These are phyloP conservation scores for Apiospora saccharicola DNA, from an alignment of 2,329 filamentous ascomycete species.

Conservation along the genomic window DNA sequence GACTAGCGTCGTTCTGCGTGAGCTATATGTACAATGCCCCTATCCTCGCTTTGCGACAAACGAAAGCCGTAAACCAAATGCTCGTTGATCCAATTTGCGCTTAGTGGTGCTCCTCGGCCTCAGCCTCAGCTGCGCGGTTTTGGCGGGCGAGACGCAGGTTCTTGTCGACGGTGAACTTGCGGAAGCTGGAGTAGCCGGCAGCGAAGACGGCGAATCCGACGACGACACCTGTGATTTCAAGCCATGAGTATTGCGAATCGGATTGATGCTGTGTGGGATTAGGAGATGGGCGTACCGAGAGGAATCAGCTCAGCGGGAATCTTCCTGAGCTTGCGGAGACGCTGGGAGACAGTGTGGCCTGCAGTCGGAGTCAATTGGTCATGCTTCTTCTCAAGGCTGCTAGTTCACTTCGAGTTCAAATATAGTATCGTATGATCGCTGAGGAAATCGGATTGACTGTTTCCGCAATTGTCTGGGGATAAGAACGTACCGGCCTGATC, in stretches of 20 bases:
- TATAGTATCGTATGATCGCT: constrained; percentile 24
- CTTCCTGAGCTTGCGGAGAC: constrained; percentile 86
- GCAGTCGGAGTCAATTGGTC: constrained; percentile 21
- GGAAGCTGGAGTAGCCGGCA: constrained; percentile 80
- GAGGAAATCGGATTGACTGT: constrained; percentile 27
- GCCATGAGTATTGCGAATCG: constrained; percentile 35
- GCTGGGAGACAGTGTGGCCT: constrained; percentile 98
- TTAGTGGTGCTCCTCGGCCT: constrained; percentile 46
- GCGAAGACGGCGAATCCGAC: constrained; percentile 84
- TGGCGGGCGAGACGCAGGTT: constrained; percentile 87
- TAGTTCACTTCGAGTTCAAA: background rate
- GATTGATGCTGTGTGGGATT: constrained; percentile 23
- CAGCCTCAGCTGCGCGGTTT: constrained; percentile 56
- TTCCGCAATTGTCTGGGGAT: constrained; percentile 31
- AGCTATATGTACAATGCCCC: constrained; percentile 25
- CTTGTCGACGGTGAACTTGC: constrained; percentile 90
- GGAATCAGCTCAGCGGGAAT: constrained; percentile 94
- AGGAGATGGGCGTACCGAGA: constrained; percentile 72
- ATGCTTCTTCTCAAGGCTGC: background rate
- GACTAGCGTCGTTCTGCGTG: constrained; percentile 4
- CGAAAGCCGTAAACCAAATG: constrained; percentile 18
- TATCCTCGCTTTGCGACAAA: constrained; percentile 14
- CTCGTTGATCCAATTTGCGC: background rate
- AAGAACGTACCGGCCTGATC: constrained; percentile 69
- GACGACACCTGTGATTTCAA: constrained; percentile 72